A percentile compares a stretch with the other conserved stretches of the same genome.
These are phyloP conservation scores for Trichoderma guizhouense DNA, from an alignment of 2,329 filamentous ascomycete genomes.

Conservation along the genomic window DNA sequence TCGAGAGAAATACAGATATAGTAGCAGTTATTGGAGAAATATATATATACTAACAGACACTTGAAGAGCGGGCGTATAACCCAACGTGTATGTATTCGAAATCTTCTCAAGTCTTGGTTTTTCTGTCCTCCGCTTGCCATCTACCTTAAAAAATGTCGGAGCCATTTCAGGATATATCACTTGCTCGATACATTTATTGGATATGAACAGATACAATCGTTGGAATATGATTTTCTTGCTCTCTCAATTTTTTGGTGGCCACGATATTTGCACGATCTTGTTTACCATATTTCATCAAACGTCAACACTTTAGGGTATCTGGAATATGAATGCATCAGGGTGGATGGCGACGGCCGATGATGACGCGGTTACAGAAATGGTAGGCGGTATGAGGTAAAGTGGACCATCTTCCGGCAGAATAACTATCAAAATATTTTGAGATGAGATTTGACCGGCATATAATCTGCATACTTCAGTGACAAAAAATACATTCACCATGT, in stretches of 20 bases:
- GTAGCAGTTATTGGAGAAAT: too few relatives aligned
- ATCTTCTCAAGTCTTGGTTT: too few relatives aligned
- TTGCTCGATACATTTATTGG: background rate
- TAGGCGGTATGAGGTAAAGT: slow-evolving; percentile 19
- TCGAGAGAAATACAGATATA: too few relatives aligned
- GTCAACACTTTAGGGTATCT: background rate
- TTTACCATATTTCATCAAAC: background rate
- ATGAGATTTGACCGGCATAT: slow-evolving; percentile 1
- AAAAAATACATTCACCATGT: slow-evolving; percentile 27
- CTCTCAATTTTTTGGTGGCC: background rate
- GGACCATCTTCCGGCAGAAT: slow-evolving; percentile 29
- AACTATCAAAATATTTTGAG: slow-evolving; percentile 22
- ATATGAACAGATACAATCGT: background rate
- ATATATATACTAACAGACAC: too few relatives aligned
- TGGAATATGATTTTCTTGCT: background rate
- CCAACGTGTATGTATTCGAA: too few relatives aligned
- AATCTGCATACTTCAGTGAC: background rate
- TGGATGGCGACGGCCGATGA: background rate
- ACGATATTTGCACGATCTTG: background rate
- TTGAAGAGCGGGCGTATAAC: too few relatives aligned
- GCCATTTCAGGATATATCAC: background rate
- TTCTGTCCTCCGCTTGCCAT: too few relatives aligned
- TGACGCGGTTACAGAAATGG: slow-evolving; percentile 12
- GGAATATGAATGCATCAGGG: background rate
- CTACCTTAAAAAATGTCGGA: background rate